These are phyloP conservation scores for Cutaneotrichosporon spelunceum DNA, from an alignment of 1,284 basidiomycete species.

Conservation along the genomic window DNA sequence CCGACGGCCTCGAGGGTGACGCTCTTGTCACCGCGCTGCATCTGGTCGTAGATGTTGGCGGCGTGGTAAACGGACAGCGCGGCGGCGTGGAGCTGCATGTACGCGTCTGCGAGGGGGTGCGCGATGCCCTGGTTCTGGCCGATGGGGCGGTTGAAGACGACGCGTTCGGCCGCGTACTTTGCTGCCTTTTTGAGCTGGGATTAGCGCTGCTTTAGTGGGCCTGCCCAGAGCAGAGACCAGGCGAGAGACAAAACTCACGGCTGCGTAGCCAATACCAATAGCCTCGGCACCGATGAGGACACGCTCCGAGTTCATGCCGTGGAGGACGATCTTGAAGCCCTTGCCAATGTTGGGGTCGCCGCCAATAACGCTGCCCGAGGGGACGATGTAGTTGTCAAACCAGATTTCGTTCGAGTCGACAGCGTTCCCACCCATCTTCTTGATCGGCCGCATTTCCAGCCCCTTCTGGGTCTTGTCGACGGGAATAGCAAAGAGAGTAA, in stretches of 20 bases:
- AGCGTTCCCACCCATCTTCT: constrained; percentile 22
- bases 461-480: constrained; percentile 21
- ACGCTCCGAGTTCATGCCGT: constrained; percentile 51
- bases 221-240: no score
- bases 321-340: constrained; percentile 49
- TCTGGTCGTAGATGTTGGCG: constrained; percentile 21
- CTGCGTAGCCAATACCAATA: constrained; percentile 39
- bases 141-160: constrained; percentile 24
- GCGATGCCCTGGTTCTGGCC: constrained; percentile 25
- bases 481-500: constrained; percentile 21
- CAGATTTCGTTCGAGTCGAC: constrained; percentile 25
- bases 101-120: constrained; percentile 28
- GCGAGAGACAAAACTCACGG: background rate
- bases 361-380: constrained; percentile 16
- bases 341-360: constrained; percentile 36
- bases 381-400: constrained; percentile 25
- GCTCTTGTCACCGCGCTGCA: constrained; percentile 13
- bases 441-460: constrained; percentile 16
- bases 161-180: constrained; percentile 20
- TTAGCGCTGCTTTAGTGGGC: background rate
- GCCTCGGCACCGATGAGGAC: constrained; percentile 53
- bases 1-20: constrained; percentile 18
- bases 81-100: constrained; percentile 25
- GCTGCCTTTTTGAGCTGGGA: constrained; percentile 15
- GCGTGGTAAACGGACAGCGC: constrained; percentile 21